Evolutionary conservation across 208 protist species (phyloP), one percentile per base, ranked within the genome.

Genomic region (Wallacemonas sp.): DNA sequence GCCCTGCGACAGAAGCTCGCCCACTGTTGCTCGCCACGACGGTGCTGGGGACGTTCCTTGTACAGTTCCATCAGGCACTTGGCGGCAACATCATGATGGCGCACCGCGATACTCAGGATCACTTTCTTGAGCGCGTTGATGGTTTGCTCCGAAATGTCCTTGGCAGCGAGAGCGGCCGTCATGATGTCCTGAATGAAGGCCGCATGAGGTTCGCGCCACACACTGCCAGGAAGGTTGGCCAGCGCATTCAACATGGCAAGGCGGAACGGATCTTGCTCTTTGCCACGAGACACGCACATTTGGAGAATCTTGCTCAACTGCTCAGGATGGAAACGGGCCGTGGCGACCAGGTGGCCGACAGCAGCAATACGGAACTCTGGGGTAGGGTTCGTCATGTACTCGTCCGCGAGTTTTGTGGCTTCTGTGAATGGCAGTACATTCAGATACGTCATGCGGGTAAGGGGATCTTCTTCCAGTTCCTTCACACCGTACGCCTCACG

Each of bases 211-310:
- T 68, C 12, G 5, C 67, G 17, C 75, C 75, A 80, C 45, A 69
- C 65, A 11, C 30, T 44, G 5, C 9, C 21, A 1, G 69, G 65
- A 1, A 80, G 61, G 1, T 22, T 49, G 1, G 21, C 36, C 55
- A 56, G 69, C 12, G 62, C 70, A 11, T 26, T 6, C 9, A 66
- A 60, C 62, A 80, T 67, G 15, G 56, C n/a, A 1, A 0, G 4
- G 14, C 51, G 54, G 47, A 63, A 80, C 21, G 47, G 42, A 46
- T 80, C 74, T 44, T 80, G 69, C 53, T 80, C 75, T 2, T 80
- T 75, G 0, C 33, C 51, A 1, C 75, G 75, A 27, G 41, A 19
- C 5, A 63, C 54, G 44, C 75, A 80, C 30, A 67, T 76, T 14
- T 68, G 49, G 1, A 80, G 70, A 11, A 65, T 65, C 1, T 51